Evolutionary conservation across 805 yeast species (phyloP).

Genomic region (Lipomyces spencermartinsiae): DNA sequence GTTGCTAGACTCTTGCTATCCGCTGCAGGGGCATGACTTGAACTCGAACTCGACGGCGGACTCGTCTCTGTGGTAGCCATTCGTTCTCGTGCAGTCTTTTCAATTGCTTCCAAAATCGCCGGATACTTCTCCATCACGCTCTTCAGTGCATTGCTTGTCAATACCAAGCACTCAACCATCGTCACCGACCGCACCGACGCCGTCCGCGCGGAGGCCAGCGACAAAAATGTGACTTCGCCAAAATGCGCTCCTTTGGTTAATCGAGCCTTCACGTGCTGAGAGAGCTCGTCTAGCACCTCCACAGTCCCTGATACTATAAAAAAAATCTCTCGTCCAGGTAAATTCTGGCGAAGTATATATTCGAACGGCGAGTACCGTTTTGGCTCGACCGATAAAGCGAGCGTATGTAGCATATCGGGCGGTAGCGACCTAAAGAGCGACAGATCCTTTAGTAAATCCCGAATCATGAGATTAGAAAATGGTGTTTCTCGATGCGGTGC

Average conservation of each 20-base stretch:
- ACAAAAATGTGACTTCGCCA: conserved; percentile 77
- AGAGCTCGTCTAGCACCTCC: conserved; percentile 59
- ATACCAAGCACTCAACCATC: conserved; percentile 64
- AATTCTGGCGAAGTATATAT: conserved; percentile 65
- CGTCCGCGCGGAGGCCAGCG: conserved; percentile 53
- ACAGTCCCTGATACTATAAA: conserved; percentile 73
- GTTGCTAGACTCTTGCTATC: neutral
- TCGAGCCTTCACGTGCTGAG: conserved; percentile 60
- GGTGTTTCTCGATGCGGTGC: conserved; percentile 19
- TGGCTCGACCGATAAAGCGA: conserved; percentile 70
- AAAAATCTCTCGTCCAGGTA: conserved; percentile 66
- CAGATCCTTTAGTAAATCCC: conserved; percentile 62
- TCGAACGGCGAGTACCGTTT: conserved; percentile 61
- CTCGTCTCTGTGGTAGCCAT: conserved; percentile 30
- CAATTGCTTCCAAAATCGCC: conserved; percentile 62
- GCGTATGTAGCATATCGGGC: conserved; percentile 62
- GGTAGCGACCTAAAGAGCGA: conserved; percentile 68
- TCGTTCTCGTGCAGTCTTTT: conserved; percentile 64
- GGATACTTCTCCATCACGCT: conserved; percentile 66
- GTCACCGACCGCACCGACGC: conserved; percentile 71
- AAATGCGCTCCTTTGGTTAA: conserved; percentile 69
- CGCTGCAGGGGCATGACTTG: neutral
- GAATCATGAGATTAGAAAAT: conserved; percentile 44
- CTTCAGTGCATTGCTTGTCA: conserved; percentile 61
- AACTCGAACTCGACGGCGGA: neutral